Evolutionary conservation across 2,329 filamentous ascomycete species (phyloP).

Genomic region (Biscogniauxia mediterranea): DNA sequence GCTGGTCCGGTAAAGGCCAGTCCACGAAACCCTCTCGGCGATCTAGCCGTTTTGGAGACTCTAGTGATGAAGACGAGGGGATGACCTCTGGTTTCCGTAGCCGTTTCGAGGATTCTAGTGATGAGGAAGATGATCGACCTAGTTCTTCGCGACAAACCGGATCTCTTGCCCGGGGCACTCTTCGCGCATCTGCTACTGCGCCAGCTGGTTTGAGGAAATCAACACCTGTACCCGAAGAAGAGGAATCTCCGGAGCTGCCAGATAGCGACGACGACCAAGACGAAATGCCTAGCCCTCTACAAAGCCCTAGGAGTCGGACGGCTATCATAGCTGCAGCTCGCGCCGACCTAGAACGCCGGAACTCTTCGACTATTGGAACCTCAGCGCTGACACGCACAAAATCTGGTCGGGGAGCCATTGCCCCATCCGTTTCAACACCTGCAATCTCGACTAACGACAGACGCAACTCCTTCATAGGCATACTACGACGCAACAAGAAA

Average conservation of each 20-base stretch:
- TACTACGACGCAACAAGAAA: conserved; percentile 64
- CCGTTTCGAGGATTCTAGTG: conserved; percentile 71
- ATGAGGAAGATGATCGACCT: conserved; percentile 52
- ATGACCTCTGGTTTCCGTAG: conserved; percentile 44
- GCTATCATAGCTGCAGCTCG: conserved; percentile 12
- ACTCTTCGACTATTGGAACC: conserved; percentile 29
- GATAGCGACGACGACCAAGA: conserved; percentile 59
- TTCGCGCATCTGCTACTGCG: conserved; percentile 30
- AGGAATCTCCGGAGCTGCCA: conserved; percentile 57
- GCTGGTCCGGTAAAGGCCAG: conserved; percentile 37
- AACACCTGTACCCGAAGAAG: conserved; percentile 52
- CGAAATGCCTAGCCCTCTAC: conserved; percentile 36
- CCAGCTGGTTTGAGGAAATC: conserved; percentile 54
- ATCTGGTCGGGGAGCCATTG: conserved; percentile 26
- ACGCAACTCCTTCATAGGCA: conserved; percentile 53
- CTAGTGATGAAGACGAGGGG: conserved; percentile 58
- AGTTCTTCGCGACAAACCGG: conserved; percentile 29
- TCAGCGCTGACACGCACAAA: conserved; percentile 26
- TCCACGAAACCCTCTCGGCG: conserved; percentile 22
- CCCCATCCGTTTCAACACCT: conserved; percentile 23
- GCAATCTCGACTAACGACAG: conserved; percentile 31
- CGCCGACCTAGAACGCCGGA: conserved; percentile 16
- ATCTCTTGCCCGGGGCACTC: conserved; percentile 30
- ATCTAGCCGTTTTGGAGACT: conserved; percentile 56
- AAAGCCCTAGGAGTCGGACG: conserved; percentile 22